phyloP scores from a whole-genome alignment of 2,329 filamentous ascomycete genomes.

The Fusarium miscanthi region DNA sequence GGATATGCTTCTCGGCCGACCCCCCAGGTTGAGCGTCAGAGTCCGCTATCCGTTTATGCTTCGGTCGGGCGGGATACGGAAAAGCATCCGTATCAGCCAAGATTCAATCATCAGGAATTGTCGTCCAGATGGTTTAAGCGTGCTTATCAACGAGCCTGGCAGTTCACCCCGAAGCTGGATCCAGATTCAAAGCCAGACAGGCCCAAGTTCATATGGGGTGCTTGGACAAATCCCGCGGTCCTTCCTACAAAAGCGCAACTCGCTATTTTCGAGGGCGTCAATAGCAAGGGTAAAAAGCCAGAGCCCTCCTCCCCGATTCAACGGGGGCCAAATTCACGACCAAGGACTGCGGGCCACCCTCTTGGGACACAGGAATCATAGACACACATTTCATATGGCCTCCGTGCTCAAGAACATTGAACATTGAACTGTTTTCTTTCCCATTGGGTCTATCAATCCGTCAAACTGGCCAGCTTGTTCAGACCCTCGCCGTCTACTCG shows the following conservation, averaged over 20 bases:
- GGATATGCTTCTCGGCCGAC: conserved; percentile 54
- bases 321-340: conserved; percentile 8
- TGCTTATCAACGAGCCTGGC: conserved; percentile 60
- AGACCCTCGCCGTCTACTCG: conserved; percentile 76
- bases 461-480: conserved; percentile 65
- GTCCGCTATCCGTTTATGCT: conserved; percentile 47
- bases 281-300: conserved; percentile 41
- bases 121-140: conserved; percentile 59
- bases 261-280: conserved; percentile 62
- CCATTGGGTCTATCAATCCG: conserved; percentile 41
- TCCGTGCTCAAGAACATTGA: neutral
- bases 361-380: neutral
- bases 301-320: neutral
- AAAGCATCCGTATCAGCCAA: conserved; percentile 52
- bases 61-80: conserved; percentile 40
- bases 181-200: conserved; percentile 46
- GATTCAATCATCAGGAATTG: conserved; percentile 48
- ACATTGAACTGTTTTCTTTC: neutral
- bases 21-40: conserved; percentile 52
- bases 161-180: conserved; percentile 56
- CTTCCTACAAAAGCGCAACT: conserved; percentile 50
- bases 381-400: neutral
- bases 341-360: conserved; percentile 8
- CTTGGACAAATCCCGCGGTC: conserved; percentile 41
- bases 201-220: conserved; percentile 61